These are phyloP conservation scores for Endocarpon pusillum DNA, from an alignment of 495 filamentous ascomycete species.

Conservation along the genomic window DNA sequence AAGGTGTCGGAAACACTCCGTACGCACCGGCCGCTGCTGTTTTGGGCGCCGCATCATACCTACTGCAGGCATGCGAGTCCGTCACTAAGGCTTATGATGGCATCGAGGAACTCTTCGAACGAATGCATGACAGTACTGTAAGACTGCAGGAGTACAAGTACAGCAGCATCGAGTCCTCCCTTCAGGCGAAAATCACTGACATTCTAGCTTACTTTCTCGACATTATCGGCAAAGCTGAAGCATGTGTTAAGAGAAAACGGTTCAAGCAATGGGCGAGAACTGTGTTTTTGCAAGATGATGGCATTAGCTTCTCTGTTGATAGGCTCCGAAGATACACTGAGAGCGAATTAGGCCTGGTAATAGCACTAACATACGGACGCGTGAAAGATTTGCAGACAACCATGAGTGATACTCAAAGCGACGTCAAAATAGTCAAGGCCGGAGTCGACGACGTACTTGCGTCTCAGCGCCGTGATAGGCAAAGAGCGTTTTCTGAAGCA, in stretches of 20 bases:
- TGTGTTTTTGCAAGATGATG: neutral
- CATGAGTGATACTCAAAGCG: neutral
- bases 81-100: neutral
- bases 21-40: neutral
- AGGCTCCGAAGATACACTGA: neutral
- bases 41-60: neutral
- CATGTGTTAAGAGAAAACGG: neutral
- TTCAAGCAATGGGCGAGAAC: neutral
- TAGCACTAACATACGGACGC: neutral
- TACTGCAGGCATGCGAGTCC: neutral
- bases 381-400: neutral
- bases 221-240: slow-evolving; percentile 1
- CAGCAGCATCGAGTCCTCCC: neutral
- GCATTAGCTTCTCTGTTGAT: neutral
- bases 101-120: neutral
- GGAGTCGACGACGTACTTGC: too few species aligned
- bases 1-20: neutral
- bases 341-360: slow-evolving; percentile 1
- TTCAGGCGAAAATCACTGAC: neutral
- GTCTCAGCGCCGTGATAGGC: neutral
- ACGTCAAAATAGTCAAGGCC: neutral
- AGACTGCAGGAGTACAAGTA: neutral
- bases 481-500: slow-evolving; percentile 1
- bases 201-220: neutral
- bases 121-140: neutral